A percentile compares a stretch with the other conserved stretches of the same genome.
Evolutionary conservation across 805 yeast genomes (phyloP).

Genomic region (Saccharomycodes ludwigii): DNA sequence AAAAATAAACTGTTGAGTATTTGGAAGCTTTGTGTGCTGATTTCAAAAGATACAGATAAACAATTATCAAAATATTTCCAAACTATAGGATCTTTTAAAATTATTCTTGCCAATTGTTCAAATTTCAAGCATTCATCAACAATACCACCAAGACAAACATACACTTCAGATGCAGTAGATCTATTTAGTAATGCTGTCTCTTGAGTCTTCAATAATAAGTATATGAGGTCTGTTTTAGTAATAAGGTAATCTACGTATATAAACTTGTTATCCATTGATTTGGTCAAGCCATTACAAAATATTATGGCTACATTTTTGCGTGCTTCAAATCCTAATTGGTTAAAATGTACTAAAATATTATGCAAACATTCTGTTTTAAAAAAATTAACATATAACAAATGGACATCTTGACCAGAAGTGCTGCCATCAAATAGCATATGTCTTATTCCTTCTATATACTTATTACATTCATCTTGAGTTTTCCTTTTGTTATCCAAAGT

Average conservation of each 20-base stretch:
- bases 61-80: slow-evolving; percentile 82
- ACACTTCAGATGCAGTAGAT: slow-evolving; percentile 35
- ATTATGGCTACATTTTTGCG: slow-evolving; percentile 69
- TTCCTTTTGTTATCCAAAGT: slow-evolving; percentile 25
- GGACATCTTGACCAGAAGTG: slow-evolving; percentile 24
- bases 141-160: slow-evolving; percentile 64
- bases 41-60: slow-evolving; percentile 68
- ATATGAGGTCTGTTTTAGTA: slow-evolving; percentile 51
- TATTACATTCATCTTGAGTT: slow-evolving; percentile 61
- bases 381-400: neutral
- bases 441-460: slow-evolving; percentile 53
- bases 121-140: slow-evolving; percentile 75
- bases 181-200: slow-evolving; percentile 34
- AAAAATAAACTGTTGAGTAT: slow-evolving; percentile 63
- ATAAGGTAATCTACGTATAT: slow-evolving; percentile 83
- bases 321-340: slow-evolving; percentile 76
- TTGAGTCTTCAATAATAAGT: slow-evolving; percentile 54
- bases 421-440: slow-evolving; percentile 53
- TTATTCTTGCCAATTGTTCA: slow-evolving; percentile 51
- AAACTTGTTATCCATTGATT: slow-evolving; percentile 61
- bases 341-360: slow-evolving; percentile 44
- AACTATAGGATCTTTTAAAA: slow-evolving; percentile 46
- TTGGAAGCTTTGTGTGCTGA: slow-evolving; percentile 80
- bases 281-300: slow-evolving; percentile 64
- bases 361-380: slow-evolving; percentile 49